Base-by-base conservation (phyloP, 2,329 filamentous ascomycete genomes). In the Eutypella sp. region DNA sequence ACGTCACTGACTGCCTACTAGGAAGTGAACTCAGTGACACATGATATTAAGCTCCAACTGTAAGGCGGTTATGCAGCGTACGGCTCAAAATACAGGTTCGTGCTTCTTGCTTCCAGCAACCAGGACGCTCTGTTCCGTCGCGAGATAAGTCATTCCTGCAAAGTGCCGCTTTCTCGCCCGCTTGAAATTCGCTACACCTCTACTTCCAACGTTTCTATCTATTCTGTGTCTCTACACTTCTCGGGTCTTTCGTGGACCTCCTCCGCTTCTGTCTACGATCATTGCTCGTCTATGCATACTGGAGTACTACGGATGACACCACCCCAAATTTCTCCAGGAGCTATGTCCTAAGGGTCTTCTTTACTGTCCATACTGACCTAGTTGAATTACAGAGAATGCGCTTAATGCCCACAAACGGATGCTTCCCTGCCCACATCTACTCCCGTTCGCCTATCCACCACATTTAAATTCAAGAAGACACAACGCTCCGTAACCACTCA, bases 321-420 rank as follows among this genome's bases (percentile, higher is more conserved):
- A 55, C 58, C 42, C 40, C 45, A 44, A 61, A 64, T 53, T 64
- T 48, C 37, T 49, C 44, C 10, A 63, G 51, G 3, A 63, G 56
- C 45, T 59, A 57, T 6, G 59, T 64, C 50, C 56, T 56, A 4
- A 63, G 23, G n/a, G 63, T 59, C 51, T 63, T 64, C 51, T 64
- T 64, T 15, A 58, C 62, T 63, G 59, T 54, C 58, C 61, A 52
- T 55, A 61, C 57, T 54, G 57, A 56, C 44, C 57, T 63, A 54
- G 52, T 44, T 48, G 54, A 54, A 55, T 53, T 60, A 51, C 51
- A 59, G 59, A 66, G 64, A 57, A 65, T 54, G 41, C 47, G 54
- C 46, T 65, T 65, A 49, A 65, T 57, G 47, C 62, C 38, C 19
- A 22, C 20, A 22, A 11, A 57, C 49, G 48, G 54, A 25, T 45